Evolutionary conservation across 1,284 basidiomycete genomes (phyloP), one percentile per base, ranked within the genome.

Genomic region (Rhodotorula sp.): DNA sequence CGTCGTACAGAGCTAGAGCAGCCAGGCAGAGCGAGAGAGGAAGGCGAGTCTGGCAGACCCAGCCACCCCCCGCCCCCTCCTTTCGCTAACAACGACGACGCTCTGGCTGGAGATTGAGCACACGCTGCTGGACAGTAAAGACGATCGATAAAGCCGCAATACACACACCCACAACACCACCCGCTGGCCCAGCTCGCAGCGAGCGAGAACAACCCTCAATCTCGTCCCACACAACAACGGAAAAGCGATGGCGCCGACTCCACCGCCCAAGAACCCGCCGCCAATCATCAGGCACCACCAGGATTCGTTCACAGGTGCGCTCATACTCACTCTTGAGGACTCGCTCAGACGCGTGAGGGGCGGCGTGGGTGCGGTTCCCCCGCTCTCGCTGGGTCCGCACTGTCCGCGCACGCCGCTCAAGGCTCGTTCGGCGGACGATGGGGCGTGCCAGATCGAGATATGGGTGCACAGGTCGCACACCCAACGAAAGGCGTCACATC

Each of bases 231-330:
- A 48, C 20, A 22, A 19, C 27, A 10, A 29, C 20, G 2, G 11
- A 5, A 19, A 17, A 19, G 27, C 56, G 20, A 71, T 71, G 70
- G 49, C 66, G 32, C 70, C 70, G 1, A 62, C 64, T 11, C 67
- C 65, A 9, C 71, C 71, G 4, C 71, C 71, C 7, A 73, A 70
- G 61, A 59, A 46, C 55, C 34, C 60, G 7, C 49, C 56, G 44
- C 47, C 60, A 4, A 53, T 71, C 29, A 75, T 75, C 49, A 58
- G 67, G 10, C 74, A 75, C 29, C 69, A 71, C 51, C 68, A 75
- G 32, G 49, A 69, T 20, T 47, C 59, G 8, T 75, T 75, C 53
- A 75, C 69, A 24, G 74, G 74, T 70, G 22, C 65, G 74, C 51
- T 32, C 24, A 51, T 30, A 10, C n/a, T 36, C 39, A 27, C 19